A percentile compares a stretch with the other conserved stretches of the same genome.
Conservation (phyloP, 495 filamentous ascomycete species). For the Pseudotulostoma volvatum region DNA sequence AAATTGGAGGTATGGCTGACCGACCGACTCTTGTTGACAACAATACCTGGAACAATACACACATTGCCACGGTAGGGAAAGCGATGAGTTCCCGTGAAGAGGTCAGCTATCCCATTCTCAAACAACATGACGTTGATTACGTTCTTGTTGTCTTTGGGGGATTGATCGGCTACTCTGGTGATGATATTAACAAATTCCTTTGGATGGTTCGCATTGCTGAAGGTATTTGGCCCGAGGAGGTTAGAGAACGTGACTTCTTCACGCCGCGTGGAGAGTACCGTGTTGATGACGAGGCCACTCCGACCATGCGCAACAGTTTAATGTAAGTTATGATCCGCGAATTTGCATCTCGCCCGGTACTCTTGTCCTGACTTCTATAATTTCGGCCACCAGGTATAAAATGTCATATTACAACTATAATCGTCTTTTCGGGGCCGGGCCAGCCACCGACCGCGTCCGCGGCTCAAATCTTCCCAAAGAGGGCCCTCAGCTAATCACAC, state of each 20-base stretch:
- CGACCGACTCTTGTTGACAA: conserved; percentile 96
- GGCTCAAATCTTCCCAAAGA: conserved; percentile 64
- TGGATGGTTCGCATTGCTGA: conserved; percentile 99
- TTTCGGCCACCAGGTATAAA: conserved; percentile 97
- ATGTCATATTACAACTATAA: conserved; percentile 99
- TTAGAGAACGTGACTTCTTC: conserved; percentile 95
- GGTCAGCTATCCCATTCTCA: conserved; percentile 95
- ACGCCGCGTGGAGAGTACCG: conserved; percentile 89
- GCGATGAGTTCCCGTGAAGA: conserved; percentile 97
- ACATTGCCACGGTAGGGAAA: conserved; percentile 98
- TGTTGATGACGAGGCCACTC: conserved; percentile 86
- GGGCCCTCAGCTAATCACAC: conserved; percentile 67
- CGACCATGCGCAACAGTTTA: conserved; percentile 96
- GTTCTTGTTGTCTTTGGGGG: conserved; percentile 95
- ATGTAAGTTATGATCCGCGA: conserved; percentile 50
- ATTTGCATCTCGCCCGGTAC: too few species aligned
- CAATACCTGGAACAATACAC: conserved; percentile 99
- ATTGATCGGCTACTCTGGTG: conserved; percentile 93
- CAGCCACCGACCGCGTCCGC: conserved; percentile 84
- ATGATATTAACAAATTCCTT: conserved; percentile 99
- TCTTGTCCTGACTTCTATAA: conserved; percentile 1
- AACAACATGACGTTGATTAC: conserved; percentile 97
- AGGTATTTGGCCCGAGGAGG: conserved; percentile 97
- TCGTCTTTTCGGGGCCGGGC: conserved; percentile 76
- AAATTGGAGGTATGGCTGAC: conserved; percentile 99